Evolutionary conservation across 495 filamentous ascomycete species (phyloP).

Genomic region (Melanomma pulvis-pyrius): DNA sequence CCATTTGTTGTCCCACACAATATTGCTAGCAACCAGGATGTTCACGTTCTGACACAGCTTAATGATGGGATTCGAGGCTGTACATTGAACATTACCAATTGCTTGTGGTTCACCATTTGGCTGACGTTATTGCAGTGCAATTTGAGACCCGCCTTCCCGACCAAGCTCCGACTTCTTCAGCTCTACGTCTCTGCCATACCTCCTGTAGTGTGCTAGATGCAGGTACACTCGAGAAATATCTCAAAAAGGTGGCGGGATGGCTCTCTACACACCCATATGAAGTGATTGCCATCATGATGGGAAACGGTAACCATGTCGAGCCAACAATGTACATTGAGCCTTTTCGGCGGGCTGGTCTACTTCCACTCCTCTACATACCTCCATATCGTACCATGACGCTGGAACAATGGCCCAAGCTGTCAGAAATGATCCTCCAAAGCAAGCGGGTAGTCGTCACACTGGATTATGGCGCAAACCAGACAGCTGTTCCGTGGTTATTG

Average conservation of each 20-base stretch:
- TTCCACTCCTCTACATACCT: slow-evolving; percentile 70
- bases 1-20: slow-evolving; percentile 71
- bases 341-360: slow-evolving; percentile 63
- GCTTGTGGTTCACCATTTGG: neutral
- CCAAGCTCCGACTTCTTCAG: slow-evolving; percentile 60
- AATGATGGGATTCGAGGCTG: slow-evolving; percentile 84
- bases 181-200: slow-evolving; percentile 65
- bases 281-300: slow-evolving; percentile 82
- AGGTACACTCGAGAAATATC: slow-evolving; percentile 73
- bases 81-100: slow-evolving; percentile 43
- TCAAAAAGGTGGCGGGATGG: slow-evolving; percentile 70
- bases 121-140: slow-evolving; percentile 58
- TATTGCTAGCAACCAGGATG: slow-evolving; percentile 75
- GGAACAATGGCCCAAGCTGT: slow-evolving; percentile 81
- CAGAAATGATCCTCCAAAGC: slow-evolving; percentile 70
- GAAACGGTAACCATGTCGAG: slow-evolving; percentile 56
- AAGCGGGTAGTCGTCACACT: slow-evolving; percentile 67
- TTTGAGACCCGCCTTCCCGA: slow-evolving; percentile 75
- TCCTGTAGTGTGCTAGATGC: slow-evolving; percentile 75
- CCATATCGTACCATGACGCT: slow-evolving; percentile 65
- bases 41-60: slow-evolving; percentile 70
- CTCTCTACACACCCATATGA: slow-evolving; percentile 77
- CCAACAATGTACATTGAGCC: slow-evolving; percentile 55
- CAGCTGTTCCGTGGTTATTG: slow-evolving; percentile 66
- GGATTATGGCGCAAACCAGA: slow-evolving; percentile 85